Evolutionary conservation across 495 filamentous ascomycete genomes (phyloP).

Genomic region (Tuber aestivum): DNA sequence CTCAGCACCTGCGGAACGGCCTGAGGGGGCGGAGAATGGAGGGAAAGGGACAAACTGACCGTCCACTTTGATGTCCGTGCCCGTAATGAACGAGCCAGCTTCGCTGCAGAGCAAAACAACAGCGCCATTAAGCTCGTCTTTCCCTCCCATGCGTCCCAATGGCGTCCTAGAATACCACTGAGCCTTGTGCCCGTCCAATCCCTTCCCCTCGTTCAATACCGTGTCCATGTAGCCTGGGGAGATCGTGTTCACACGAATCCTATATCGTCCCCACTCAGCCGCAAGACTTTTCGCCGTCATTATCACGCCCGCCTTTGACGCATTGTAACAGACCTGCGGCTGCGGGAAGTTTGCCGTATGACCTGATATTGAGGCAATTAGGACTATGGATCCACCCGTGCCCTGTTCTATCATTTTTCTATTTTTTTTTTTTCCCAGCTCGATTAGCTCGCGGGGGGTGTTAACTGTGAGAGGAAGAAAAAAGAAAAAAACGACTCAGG

Average conservation of each 20-base stretch:
- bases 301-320: constrained; percentile 60
- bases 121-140: constrained; percentile 61
- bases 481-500: neutral
- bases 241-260: constrained; percentile 65
- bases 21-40: neutral
- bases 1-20: neutral
- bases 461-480: neutral
- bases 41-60: constrained; percentile 39
- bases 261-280: constrained; percentile 58
- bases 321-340: constrained; percentile 65
- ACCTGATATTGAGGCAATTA: constrained; percentile 63
- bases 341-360: constrained; percentile 64
- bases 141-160: constrained; percentile 62
- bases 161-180: constrained; percentile 61
- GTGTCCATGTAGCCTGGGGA: constrained; percentile 77
- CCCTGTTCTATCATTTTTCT: constrained; percentile 40
- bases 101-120: constrained; percentile 59
- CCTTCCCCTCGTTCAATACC: constrained; percentile 63
- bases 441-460: neutral
- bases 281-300: constrained; percentile 57
- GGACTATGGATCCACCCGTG: constrained; percentile 56
- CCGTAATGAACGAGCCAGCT: constrained; percentile 65
- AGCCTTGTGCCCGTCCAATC: constrained; percentile 51
- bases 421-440: neutral
- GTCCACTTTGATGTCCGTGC: constrained; percentile 57